Percentiles rank a stretch among this genome's conserved stretches.
Conservation (phyloP, 2,329 filamentous ascomycete species). For the Davidsoniella neocaledoniae region DNA sequence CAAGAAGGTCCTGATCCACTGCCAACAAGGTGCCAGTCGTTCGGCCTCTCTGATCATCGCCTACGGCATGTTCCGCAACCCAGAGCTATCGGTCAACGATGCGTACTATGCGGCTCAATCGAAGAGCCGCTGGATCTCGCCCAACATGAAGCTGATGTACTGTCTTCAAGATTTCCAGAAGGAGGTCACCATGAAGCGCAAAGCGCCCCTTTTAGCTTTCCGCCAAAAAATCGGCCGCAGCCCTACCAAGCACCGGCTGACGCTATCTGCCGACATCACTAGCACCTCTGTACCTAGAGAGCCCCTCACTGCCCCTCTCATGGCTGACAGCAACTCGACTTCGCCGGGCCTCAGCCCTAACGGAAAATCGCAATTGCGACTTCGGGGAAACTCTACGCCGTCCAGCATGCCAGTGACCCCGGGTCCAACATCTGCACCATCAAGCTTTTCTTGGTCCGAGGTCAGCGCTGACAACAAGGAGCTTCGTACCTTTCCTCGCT, state of each 20-base stretch:
- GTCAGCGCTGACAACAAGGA: conserved; percentile 27
- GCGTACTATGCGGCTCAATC: conserved; percentile 67
- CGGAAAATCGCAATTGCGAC: conserved; percentile 26
- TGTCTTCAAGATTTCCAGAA: conserved; percentile 70
- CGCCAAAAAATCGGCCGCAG: conserved; percentile 35
- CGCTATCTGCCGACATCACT: conserved; percentile 42
- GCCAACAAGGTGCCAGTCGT: conserved; percentile 71
- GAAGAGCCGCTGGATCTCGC: conserved; percentile 74
- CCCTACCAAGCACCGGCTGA: conserved; percentile 42
- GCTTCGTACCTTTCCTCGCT: conserved; percentile 23
- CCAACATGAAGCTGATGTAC: conserved; percentile 86
- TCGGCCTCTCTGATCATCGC: conserved; percentile 77
- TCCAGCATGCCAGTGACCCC: conserved; percentile 35
- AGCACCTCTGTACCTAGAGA: conserved; percentile 31
- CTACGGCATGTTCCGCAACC: conserved; percentile 67
- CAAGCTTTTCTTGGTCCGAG: conserved; percentile 42
- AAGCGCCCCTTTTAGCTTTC: conserved; percentile 28
- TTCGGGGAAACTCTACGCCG: conserved; percentile 37
- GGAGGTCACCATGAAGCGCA: conserved; percentile 35
- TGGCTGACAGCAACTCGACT: conserved; percentile 30
- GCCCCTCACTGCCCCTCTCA: conserved; percentile 44
- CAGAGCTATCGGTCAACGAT: conserved; percentile 61
- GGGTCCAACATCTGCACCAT: conserved; percentile 51
- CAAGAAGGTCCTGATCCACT: conserved; percentile 69
- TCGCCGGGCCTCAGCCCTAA: conserved; percentile 14